phyloP scores from a whole-genome alignment of 306 rosid species.

The Rosa chinensis region DNA sequence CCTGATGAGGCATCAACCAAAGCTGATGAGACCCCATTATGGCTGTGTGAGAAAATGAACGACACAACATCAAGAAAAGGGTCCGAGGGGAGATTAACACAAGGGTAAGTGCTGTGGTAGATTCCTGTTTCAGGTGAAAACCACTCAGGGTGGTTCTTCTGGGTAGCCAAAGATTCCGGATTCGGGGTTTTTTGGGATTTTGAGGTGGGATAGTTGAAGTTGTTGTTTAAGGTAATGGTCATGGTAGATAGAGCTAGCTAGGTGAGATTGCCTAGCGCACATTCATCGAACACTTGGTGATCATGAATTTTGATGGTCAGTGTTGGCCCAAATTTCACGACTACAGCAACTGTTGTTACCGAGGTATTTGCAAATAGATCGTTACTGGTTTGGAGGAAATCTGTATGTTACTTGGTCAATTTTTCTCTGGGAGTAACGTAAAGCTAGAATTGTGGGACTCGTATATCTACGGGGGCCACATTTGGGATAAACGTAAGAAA shows the following conservation, averaged over 20 bases:
- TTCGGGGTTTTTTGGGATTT: not conserved
- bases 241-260: constrained; percentile 9
- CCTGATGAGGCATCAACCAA: constrained; percentile 67
- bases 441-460: no score
- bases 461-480: no score
- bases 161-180: not conserved
- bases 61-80: constrained; percentile 70
- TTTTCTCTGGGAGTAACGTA: no score
- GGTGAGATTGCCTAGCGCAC: not conserved
- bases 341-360: no score
- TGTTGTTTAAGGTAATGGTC: constrained; percentile 27
- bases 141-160: constrained; percentile 41
- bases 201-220: constrained; percentile 4
- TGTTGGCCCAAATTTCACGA: no score
- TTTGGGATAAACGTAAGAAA: not conserved
- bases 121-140: constrained; percentile 63
- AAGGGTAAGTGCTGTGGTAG: constrained; percentile 45
- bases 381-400: no score
- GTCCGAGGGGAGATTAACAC: constrained; percentile 47
- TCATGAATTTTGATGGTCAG: no score
- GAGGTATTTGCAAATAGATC: no score
- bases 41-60: constrained; percentile 54
- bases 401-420: no score
- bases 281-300: not conserved
- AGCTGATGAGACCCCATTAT: constrained; percentile 57